Percentiles rank a stretch among this genome's conserved stretches.
These are phyloP conservation scores for Capsicum rhomboideum DNA, from an alignment of 257 asterid species.

Conservation along the genomic window DNA sequence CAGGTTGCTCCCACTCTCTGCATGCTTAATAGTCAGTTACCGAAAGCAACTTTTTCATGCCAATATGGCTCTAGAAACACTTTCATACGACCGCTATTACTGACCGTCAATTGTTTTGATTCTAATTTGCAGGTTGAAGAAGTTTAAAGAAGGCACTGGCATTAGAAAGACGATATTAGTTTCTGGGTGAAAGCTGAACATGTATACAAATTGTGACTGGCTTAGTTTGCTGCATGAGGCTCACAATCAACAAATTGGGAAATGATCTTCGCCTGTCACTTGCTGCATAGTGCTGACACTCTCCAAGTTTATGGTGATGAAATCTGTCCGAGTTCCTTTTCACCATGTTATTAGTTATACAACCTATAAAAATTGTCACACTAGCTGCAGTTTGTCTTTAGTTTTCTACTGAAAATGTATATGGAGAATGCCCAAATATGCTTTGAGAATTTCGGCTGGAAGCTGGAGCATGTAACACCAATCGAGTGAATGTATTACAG, in stretches of 20 bases:
- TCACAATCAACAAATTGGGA: not conserved
- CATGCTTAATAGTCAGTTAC: not conserved
- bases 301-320: not conserved
- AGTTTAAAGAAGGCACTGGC: not conserved
- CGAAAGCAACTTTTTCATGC: not conserved
- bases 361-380: no score
- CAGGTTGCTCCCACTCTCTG: conserved; percentile 42
- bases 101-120: not conserved
- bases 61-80: not conserved
- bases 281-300: not conserved
- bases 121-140: conserved; percentile 11
- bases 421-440: not conserved
- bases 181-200: not conserved
- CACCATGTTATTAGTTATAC: not conserved
- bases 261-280: not conserved
- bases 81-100: not conserved
- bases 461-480: not conserved
- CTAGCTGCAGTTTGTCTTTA: no score
- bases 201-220: not conserved
- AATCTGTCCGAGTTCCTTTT: not conserved
- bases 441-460: not conserved
- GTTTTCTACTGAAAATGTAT: no score
- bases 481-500: not conserved
- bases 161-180: not conserved
- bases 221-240: not conserved